Conservation (phyloP, 2,329 filamentous ascomycete species). For the Arthrinium puccinioides region DNA sequence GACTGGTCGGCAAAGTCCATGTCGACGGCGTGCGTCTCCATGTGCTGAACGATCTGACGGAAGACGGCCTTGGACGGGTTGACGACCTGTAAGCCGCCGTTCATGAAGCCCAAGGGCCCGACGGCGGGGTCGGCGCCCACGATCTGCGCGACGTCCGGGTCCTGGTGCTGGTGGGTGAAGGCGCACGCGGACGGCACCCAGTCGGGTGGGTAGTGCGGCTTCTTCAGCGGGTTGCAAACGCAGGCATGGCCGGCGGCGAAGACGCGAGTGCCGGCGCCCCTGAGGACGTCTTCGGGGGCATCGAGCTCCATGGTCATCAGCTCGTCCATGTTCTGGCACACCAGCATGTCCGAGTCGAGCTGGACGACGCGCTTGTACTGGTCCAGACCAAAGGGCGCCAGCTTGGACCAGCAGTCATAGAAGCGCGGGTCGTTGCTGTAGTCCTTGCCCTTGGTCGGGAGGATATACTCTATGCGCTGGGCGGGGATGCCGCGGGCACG, state of each 20-base stretch:
- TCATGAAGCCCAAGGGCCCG: constrained; percentile 44
- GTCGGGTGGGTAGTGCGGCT: constrained; percentile 68
- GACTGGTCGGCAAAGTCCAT: constrained; percentile 56
- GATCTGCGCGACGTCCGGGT: constrained; percentile 38
- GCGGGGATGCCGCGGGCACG: constrained; percentile 60
- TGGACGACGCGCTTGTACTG: constrained; percentile 77
- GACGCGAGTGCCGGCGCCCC: constrained; percentile 48
- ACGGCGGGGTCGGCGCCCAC: constrained; percentile 34
- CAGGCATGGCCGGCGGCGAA: constrained; percentile 83
- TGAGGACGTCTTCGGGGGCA: constrained; percentile 25
- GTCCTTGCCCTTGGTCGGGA: constrained; percentile 58
- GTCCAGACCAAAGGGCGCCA: constrained; percentile 67
- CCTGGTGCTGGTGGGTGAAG: constrained; percentile 45
- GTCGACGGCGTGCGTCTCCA: constrained; percentile 37
- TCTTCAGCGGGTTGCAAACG: constrained; percentile 75
- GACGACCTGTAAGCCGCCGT: constrained; percentile 51
- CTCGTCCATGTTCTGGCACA: constrained; percentile 82
- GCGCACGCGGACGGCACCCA: constrained; percentile 56
- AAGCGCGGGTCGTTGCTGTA: constrained; percentile 76
- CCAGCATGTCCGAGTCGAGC: constrained; percentile 84
- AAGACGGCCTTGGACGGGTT: constrained; percentile 42
- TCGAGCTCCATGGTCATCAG: constrained; percentile 79
- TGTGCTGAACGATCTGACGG: constrained; percentile 40
- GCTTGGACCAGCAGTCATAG: constrained; percentile 86
- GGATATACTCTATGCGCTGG: constrained; percentile 64